phyloP scores from a whole-genome alignment of 1,284 basidiomycete species.

The Melanopsichium pennsylvanicum region DNA sequence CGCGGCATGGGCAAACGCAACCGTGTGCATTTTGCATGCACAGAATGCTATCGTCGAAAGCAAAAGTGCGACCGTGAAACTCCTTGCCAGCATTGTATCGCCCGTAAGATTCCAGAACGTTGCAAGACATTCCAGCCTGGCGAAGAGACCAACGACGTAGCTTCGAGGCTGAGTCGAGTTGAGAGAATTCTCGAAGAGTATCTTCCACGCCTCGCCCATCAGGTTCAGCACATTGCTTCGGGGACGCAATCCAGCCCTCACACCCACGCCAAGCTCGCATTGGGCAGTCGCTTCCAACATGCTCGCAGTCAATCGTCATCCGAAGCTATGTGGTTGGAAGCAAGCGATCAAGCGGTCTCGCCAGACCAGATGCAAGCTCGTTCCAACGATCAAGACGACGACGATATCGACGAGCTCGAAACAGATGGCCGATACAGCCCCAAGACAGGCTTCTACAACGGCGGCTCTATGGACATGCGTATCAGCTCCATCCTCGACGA shows the following conservation, averaged over 20 bases:
- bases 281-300: slow-evolving; percentile 2
- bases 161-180: slow-evolving; percentile 45
- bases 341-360: slow-evolving; percentile 6
- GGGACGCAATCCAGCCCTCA: neutral
- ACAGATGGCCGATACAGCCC: slow-evolving; percentile 43
- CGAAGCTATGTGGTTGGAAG: slow-evolving; percentile 9
- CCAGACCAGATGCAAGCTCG: slow-evolving; percentile 11
- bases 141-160: slow-evolving; percentile 52
- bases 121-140: slow-evolving; percentile 61
- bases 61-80: slow-evolving; percentile 62
- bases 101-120: slow-evolving; percentile 59
- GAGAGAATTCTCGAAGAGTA: slow-evolving; percentile 53
- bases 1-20: slow-evolving; percentile 47
- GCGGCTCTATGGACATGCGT: slow-evolving; percentile 49
- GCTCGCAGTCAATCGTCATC: neutral
- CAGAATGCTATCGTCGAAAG: slow-evolving; percentile 63
- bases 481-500: slow-evolving; percentile 53
- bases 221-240: slow-evolving; percentile 26
- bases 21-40: slow-evolving; percentile 61
- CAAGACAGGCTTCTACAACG: slow-evolving; percentile 49
- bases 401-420: slow-evolving; percentile 48
- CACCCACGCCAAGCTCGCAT: neutral
- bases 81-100: slow-evolving; percentile 64
- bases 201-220: slow-evolving; percentile 37
- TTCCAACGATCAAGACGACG: slow-evolving; percentile 24